phyloP scores from a whole-genome alignment of 306 rosid species.

The Sicyos edulis region DNA sequence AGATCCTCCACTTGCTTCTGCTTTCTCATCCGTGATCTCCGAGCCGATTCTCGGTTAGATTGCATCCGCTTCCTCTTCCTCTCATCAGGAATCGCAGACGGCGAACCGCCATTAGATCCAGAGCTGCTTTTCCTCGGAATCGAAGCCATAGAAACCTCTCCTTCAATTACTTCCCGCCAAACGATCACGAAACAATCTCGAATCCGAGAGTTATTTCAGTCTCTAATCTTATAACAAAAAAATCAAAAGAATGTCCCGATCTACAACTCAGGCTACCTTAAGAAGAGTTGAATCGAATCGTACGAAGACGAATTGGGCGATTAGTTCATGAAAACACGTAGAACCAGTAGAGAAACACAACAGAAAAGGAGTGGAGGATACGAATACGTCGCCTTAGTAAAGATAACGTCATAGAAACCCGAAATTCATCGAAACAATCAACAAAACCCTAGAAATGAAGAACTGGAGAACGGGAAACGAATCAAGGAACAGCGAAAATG shows the following conservation, averaged over 20 bases:
- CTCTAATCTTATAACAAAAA: not conserved
- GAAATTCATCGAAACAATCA: slow-evolving; percentile 30
- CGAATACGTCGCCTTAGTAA: slow-evolving; percentile 41
- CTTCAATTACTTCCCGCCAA: slow-evolving; percentile 10
- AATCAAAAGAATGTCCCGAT: slow-evolving; percentile 21
- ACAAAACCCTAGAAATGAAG: slow-evolving; percentile 12
- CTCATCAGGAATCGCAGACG: slow-evolving; percentile 43
- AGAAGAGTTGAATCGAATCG: slow-evolving; percentile 10
- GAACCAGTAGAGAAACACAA: slow-evolving; percentile 61
- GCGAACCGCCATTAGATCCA: slow-evolving; percentile 50
- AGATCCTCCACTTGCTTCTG: slow-evolving; percentile 84
- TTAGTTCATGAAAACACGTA: slow-evolving; percentile 62
- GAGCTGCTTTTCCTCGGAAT: too few species aligned
- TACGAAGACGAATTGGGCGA: not conserved
- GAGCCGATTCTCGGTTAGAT: slow-evolving; percentile 87
- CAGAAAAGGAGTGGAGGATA: slow-evolving; percentile 50
- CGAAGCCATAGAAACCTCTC: slow-evolving; percentile 41
- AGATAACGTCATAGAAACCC: slow-evolving; percentile 35
- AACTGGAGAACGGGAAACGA: not conserved
- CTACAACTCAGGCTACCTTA: not conserved
- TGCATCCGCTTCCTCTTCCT: slow-evolving; percentile 89
- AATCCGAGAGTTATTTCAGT: not conserved
- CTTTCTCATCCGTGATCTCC: slow-evolving; percentile 86
- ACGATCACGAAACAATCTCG: not conserved
- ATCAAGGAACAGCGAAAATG: not conserved